Conservation (phyloP, 345 rosid species). For the Citrus cavaleriei region DNA sequence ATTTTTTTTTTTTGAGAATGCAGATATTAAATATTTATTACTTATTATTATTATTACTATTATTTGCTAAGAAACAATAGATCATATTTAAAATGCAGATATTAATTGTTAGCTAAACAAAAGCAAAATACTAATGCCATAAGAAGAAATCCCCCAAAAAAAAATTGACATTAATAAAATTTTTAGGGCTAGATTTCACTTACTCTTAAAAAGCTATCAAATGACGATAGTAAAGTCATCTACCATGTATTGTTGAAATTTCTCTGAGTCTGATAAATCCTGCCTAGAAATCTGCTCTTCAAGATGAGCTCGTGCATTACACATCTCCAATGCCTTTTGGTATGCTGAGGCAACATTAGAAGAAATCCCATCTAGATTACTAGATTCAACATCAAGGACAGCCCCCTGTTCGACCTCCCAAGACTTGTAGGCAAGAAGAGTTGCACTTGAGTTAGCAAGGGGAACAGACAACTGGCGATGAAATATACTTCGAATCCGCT, state of each 20-base stretch:
- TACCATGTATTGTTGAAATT: constrained; percentile 74
- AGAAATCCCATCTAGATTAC: constrained; percentile 22
- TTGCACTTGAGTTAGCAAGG: too few relatives aligned
- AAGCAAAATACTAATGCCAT: not conserved
- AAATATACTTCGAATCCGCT: too few relatives aligned
- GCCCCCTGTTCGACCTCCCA: too few relatives aligned
- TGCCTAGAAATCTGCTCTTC: constrained; percentile 63
- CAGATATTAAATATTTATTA: not conserved
- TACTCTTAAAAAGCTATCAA: not conserved
- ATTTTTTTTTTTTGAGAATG: too few relatives aligned
- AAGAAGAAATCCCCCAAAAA: constrained; percentile 15
- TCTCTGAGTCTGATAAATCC: constrained; percentile 59
- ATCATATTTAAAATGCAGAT: not conserved
- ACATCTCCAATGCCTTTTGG: constrained; percentile 71
- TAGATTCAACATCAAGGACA: constrained; percentile 29
- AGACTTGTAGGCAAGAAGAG: too few relatives aligned
- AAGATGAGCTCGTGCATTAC: constrained; percentile 56
- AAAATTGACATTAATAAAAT: not conserved
- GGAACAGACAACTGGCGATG: too few relatives aligned
- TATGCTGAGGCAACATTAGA: constrained; percentile 65
- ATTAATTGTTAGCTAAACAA: not conserved
- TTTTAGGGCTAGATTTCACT: not conserved
- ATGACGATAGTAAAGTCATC: not conserved
- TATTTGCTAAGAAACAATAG: too few relatives aligned
- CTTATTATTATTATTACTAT: too few relatives aligned